Conservation (phyloP, 352 stramenopile species). For the Globisporangium solare region DNA sequence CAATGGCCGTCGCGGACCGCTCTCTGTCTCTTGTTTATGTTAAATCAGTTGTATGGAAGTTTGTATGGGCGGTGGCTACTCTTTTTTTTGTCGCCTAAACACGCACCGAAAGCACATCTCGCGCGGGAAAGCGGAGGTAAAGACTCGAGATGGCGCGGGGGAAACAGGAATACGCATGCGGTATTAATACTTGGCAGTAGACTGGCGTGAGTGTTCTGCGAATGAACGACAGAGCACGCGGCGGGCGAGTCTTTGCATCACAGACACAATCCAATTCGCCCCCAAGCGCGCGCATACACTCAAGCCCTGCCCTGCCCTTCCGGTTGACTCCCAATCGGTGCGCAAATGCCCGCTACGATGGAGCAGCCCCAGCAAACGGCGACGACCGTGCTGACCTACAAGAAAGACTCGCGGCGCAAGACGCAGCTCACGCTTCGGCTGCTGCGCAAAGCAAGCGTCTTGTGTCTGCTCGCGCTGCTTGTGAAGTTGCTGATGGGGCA, state of each 20-base stretch:
- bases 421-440: not conserved
- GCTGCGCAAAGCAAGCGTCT: conserved; percentile 2
- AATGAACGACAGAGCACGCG: no score
- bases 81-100: conserved; percentile 7
- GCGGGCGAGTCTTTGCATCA: no score
- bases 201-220: no score
- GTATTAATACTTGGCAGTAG: no score
- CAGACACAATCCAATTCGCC: no score
- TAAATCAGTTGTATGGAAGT: not conserved
- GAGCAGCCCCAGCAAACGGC: not conserved
- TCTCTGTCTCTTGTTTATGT: no score
- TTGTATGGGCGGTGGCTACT: conserved; percentile 3
- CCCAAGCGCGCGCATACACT: not conserved
- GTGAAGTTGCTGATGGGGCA: conserved; percentile 13
- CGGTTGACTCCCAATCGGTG: not conserved
- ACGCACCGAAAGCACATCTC: not conserved
- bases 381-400: not conserved
- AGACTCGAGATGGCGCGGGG: no score
- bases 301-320: no score
- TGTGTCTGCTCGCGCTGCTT: conserved; percentile 9
- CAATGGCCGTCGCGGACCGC: no score
- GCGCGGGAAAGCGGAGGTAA: not conserved
- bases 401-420: no score
- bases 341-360: not conserved
- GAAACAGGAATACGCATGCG: no score